These are phyloP conservation scores for Linnemannia hyalina DNA, from an alignment of 192 early-diverging fungal genomes.

Conservation along the genomic window DNA sequence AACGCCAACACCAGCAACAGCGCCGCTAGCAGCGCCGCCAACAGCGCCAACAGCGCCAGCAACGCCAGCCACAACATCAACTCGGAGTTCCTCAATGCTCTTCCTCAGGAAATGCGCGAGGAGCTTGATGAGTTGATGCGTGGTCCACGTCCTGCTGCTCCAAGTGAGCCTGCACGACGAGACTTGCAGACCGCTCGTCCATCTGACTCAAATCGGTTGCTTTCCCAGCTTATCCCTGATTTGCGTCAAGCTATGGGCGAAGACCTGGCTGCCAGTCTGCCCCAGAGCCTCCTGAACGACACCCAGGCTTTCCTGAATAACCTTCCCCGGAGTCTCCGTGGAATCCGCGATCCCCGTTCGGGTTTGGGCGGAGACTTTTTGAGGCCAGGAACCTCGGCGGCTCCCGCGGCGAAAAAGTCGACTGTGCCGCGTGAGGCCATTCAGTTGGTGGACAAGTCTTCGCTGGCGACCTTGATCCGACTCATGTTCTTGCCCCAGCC, in stretches of 20 bases:
- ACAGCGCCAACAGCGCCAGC: constrained; percentile 19
- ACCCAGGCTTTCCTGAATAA: constrained; percentile 51
- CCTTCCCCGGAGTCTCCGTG: constrained; percentile 16
- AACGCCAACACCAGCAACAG: neutral
- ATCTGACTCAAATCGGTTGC: constrained; percentile 8
- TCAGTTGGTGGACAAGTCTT: constrained; percentile 86
- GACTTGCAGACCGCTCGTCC: neutral
- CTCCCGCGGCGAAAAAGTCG: constrained; percentile 45
- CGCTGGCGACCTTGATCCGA: constrained; percentile 86
- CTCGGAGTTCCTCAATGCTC: constrained; percentile 89
- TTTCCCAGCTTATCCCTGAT: constrained; percentile 62
- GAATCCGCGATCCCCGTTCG: constrained; percentile 41
- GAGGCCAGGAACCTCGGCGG: neutral
- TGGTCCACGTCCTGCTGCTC: constrained; percentile 45
- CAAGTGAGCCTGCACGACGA: neutral
- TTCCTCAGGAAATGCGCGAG: constrained; percentile 91
- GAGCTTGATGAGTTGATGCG: constrained; percentile 82
- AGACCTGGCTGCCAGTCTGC: constrained; percentile 54
- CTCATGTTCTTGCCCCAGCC: constrained; percentile 91
- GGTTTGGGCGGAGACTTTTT: neutral
- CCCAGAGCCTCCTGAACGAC: constrained; percentile 57
- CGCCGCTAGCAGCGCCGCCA: constrained; percentile 16
- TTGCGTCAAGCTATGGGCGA: constrained; percentile 66
- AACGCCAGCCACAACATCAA: constrained; percentile 62
- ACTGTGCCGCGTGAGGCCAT: constrained; percentile 70